Percentiles rank a stretch among this genome's conserved stretches.
phyloP scores from a whole-genome alignment of 1,139 yeast species.

The Yamadazyma oceani region DNA sequence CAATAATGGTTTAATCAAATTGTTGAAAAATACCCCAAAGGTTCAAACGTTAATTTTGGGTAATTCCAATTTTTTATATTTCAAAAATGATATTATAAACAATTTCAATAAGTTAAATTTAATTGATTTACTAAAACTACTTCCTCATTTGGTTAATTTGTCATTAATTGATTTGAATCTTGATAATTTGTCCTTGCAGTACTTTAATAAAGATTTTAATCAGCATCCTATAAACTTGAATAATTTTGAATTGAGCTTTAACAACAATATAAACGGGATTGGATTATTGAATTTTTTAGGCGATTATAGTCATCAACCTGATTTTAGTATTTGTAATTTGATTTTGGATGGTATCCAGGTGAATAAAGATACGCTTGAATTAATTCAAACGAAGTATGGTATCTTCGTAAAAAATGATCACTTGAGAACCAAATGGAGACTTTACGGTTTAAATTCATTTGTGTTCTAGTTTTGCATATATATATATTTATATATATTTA shows the following conservation, averaged over 20 bases:
- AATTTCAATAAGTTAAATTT: slow-evolving; percentile 19
- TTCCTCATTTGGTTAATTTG: slow-evolving; percentile 26
- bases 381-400: slow-evolving; percentile 23
- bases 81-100: slow-evolving; percentile 27
- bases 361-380: slow-evolving; percentile 29
- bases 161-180: slow-evolving; percentile 38
- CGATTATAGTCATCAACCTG: slow-evolving; percentile 3
- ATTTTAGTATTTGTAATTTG: slow-evolving; percentile 22
- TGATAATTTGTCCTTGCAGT: slow-evolving; percentile 36
- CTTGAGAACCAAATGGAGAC: slow-evolving; percentile 32
- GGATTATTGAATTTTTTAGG: slow-evolving; percentile 37
- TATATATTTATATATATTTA: neutral
- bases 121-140: slow-evolving; percentile 21
- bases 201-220: slow-evolving; percentile 27
- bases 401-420: slow-evolving; percentile 26
- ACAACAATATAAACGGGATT: slow-evolving; percentile 35
- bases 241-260: slow-evolving; percentile 38
- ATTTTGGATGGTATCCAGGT: slow-evolving; percentile 38
- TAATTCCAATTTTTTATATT: slow-evolving; percentile 30
- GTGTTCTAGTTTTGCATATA: slow-evolving; percentile 11
- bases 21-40: slow-evolving; percentile 24
- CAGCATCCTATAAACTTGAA: slow-evolving; percentile 18
- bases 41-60: slow-evolving; percentile 28
- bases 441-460: slow-evolving; percentile 36
- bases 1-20: slow-evolving; percentile 29